These are phyloP conservation scores for Claviceps sorghi DNA, from an alignment of 2,329 filamentous ascomycete species.

Conservation along the genomic window DNA sequence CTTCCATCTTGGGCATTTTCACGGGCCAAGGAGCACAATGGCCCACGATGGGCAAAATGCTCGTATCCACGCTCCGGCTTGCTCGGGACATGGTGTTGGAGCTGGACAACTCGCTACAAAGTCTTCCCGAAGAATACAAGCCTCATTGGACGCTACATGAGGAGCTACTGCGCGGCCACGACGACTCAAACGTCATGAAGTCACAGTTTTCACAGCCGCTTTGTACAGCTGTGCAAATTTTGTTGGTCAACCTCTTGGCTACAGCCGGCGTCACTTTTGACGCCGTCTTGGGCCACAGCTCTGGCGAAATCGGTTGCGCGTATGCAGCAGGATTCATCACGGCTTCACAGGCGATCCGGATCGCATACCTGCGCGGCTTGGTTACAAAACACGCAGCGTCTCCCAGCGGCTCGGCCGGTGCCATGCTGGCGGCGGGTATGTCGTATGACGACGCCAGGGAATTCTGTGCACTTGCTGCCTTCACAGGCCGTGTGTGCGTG, in stretches of 20 bases:
- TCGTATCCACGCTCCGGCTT: background rate
- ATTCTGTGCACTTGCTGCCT: background rate
- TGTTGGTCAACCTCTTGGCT: background rate
- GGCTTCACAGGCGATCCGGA: background rate
- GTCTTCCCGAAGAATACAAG: background rate
- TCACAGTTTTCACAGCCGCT: background rate
- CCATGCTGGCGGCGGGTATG: background rate
- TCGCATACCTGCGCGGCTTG: background rate
- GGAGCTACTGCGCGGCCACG: background rate
- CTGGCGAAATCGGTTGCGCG: background rate
- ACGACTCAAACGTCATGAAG: background rate
- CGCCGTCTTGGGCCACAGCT: background rate
- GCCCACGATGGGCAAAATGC: background rate
- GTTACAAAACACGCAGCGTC: background rate
- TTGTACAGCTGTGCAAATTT: background rate
- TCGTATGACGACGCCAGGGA: background rate
- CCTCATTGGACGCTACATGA: background rate
- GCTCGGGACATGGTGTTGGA: background rate
- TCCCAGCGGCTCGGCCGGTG: background rate
- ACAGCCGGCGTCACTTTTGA: background rate
- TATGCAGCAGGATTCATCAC: background rate
- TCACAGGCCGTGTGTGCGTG: too few relatives aligned
- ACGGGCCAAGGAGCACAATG: background rate
- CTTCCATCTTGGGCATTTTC: too few relatives aligned
- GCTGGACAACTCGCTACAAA: background rate